Evolutionary conservation across 2,329 filamentous ascomycete species (phyloP), one percentile per base, ranked within the genome.

Genomic region (Fusarium annulatum): DNA sequence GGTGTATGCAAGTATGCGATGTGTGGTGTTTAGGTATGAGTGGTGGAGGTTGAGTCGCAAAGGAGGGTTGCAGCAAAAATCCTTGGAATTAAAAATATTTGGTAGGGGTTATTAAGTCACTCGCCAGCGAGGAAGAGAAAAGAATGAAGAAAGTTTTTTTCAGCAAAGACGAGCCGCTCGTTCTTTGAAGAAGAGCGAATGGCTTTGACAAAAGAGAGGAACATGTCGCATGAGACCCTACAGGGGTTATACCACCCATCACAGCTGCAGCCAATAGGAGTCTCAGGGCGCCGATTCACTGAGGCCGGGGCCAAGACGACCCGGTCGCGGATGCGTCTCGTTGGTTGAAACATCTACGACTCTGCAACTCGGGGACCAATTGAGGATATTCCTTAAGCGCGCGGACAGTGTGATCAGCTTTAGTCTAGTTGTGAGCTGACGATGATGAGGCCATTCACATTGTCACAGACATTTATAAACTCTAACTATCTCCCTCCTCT

Each of bases 71-170:
- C 58, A 62, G 15, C 34, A n/a, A 58, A 36, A 36, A 14, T 58
- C 55, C 18, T 36, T 51, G 8, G 18, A 59, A 59, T 51, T 43
- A 34, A 42, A 58, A 58, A 23, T 38, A 46, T 34, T 41, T 28
- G 38, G 60, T 58, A 62, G 41, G 43, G 9, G 34, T 48, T 64
- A 69, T 59, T 23, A 59, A 23, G 36, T 63, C 42, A 73, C 75
- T 76, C 76, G 76, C 76, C 75, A 76, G 76, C 76, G 74, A 77
- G 74, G 69, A 64, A 71, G 69, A 61, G 64, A 67, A 74, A 49
- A 72, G 58, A 42, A 59, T 52, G 59, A 52, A 52, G 42, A 55
- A 36, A 46, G 52, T 36, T 64, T 45, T 45, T 34, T 8, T 33
- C 28, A 23, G n/a, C 26, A 28, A 19, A 28, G 23, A 52, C 14